A percentile compares a stretch with the other conserved stretches of the same genome.
Conservation (phyloP, 441 rosid species). For the Bruguiera hainesii region DNA sequence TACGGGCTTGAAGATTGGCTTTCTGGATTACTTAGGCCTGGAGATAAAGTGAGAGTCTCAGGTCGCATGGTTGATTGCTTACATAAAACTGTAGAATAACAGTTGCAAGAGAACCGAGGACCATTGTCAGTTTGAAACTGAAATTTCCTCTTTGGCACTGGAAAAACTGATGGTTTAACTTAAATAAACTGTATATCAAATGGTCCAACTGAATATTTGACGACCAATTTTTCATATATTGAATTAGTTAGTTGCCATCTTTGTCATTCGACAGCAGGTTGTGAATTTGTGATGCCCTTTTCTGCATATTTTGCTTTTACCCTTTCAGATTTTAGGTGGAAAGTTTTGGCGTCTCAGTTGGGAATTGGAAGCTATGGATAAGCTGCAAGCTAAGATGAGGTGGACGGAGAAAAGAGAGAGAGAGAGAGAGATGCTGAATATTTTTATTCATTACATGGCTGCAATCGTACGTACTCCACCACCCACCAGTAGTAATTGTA, state of each 20-base stretch:
- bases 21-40: constrained; percentile 47
- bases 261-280: not conserved
- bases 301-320: no score
- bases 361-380: constrained; percentile 5
- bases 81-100: no score
- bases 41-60: constrained; percentile 32
- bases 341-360: not conserved
- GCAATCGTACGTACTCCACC: no score
- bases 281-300: not conserved
- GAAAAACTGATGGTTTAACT: not conserved
- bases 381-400: constrained; percentile 7
- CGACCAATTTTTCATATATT: not conserved
- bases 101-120: no score
- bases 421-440: not conserved
- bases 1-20: constrained; percentile 44
- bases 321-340: not conserved
- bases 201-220: not conserved
- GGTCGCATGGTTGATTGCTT: no score
- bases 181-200: not conserved
- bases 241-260: not conserved
- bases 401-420: constrained; percentile 11
- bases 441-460: no score
- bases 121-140: not conserved
- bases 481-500: not conserved
- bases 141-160: not conserved